phyloP scores from a whole-genome alignment of 2,329 filamentous ascomycete genomes.

The Stagonosporopsis tanaceti region DNA sequence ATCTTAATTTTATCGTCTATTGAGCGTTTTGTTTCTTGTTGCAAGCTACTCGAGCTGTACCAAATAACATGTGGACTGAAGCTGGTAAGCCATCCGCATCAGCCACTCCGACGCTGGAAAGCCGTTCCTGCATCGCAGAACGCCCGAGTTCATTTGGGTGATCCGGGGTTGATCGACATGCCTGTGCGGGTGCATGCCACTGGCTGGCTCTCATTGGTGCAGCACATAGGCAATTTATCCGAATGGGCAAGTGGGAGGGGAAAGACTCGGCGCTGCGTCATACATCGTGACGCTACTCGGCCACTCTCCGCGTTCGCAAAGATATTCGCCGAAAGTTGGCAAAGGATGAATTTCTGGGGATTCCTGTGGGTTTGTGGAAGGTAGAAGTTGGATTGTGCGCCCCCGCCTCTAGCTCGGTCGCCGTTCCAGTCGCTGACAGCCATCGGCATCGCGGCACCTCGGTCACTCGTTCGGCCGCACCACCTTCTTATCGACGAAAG shows the following conservation, averaged over 20 bases:
- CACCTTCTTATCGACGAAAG: background rate
- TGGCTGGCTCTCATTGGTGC: conserved; percentile 10
- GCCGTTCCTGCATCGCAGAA: conserved; percentile 3
- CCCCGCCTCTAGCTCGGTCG: background rate
- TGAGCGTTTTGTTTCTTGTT: background rate
- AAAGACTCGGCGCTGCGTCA: background rate
- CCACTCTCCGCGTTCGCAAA: background rate
- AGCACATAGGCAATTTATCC: conserved; percentile 4
- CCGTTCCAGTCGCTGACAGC: background rate
- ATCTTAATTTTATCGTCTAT: background rate
- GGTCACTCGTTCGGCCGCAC: background rate
- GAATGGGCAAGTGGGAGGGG: conserved; percentile 6
- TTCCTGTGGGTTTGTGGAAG: background rate
- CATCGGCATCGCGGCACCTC: background rate
- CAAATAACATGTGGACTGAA: background rate
- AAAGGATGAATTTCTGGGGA: background rate
- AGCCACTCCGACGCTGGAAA: background rate
- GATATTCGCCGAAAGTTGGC: background rate
- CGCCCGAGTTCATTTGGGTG: conserved; percentile 3
- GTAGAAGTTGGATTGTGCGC: background rate
- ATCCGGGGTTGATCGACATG: conserved; percentile 5
- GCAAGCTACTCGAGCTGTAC: background rate
- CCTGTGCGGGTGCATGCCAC: background rate
- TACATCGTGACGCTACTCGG: conserved; percentile 2
- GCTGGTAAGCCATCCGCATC: background rate